Evolutionary conservation across 345 rosid species (phyloP).

Genomic region (Ceriops zippeliana): DNA sequence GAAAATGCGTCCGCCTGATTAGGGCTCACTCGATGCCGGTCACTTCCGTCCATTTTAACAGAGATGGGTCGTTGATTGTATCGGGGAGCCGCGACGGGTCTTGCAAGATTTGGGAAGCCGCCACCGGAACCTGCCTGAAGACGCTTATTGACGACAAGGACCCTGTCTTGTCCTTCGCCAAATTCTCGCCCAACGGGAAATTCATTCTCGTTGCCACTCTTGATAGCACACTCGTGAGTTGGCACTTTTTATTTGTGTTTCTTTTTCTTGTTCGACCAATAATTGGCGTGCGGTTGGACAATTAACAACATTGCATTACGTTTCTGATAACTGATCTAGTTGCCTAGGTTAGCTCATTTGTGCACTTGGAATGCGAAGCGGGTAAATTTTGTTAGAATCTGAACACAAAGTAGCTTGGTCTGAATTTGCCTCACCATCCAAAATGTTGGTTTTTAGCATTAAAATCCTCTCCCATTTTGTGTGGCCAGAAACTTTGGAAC

Average conservation of each 20-base stretch:
- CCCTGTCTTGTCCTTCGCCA: slow-evolving; percentile 80
- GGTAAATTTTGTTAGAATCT: no score
- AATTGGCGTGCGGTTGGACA: not conserved
- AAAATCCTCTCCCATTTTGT: not conserved
- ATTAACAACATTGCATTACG: no score
- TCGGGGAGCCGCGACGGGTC: slow-evolving; percentile 86
- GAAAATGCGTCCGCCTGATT: slow-evolving; percentile 57
- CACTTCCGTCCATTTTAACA: slow-evolving; percentile 73
- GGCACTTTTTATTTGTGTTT: not conserved
- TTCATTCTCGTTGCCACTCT: slow-evolving; percentile 87
- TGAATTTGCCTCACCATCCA: no score
- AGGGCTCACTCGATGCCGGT: slow-evolving; percentile 81
- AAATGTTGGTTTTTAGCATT: no score
- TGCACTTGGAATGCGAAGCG: no score
- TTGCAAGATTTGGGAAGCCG: slow-evolving; percentile 92
- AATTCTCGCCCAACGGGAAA: slow-evolving; percentile 91
- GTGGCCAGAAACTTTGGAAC: slow-evolving; percentile 78
- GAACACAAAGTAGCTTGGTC: no score
- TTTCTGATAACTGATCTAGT: no score
- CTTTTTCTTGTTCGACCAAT: not conserved
- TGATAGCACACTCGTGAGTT: slow-evolving; percentile 77
- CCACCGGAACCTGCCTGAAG: slow-evolving; percentile 70
- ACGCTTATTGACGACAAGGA: slow-evolving; percentile 67
- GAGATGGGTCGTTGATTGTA: slow-evolving; percentile 92
- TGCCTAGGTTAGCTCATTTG: no score